Conservation (phyloP, 164 flowering plant genomes). For the Piper longum region DNA sequence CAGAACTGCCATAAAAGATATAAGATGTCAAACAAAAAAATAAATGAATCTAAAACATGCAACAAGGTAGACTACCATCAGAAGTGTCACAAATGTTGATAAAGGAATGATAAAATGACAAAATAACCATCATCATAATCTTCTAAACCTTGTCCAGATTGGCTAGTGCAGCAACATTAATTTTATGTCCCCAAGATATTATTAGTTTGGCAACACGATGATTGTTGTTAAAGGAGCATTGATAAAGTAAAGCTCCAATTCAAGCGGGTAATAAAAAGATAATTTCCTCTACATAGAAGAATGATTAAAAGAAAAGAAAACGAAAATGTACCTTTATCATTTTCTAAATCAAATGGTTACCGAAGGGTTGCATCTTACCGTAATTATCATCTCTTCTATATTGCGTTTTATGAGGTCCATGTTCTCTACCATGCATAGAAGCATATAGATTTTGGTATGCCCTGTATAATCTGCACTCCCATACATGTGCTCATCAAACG, state of each 20-base stretch:
- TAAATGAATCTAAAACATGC: background rate
- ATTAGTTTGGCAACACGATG: background rate
- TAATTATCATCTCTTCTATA: slow-evolving; percentile 91
- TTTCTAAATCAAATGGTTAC: background rate
- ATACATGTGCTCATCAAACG: slow-evolving; percentile 2
- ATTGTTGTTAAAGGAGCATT: no score
- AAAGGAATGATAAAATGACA: background rate
- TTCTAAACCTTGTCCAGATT: background rate
- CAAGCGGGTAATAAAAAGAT: no score
- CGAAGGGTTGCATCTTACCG: slow-evolving; percentile 30
- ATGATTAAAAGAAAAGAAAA: no score
- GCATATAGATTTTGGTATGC: slow-evolving; percentile 83
- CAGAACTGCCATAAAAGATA: slow-evolving; percentile 45
- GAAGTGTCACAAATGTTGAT: background rate
- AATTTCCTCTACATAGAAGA: no score
- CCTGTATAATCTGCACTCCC: slow-evolving; percentile 63
- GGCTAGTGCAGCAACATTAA: background rate
- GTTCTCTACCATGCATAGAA: slow-evolving; percentile 81
- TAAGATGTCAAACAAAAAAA: background rate
- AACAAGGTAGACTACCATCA: background rate
- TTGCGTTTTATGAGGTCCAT: slow-evolving; percentile 87
- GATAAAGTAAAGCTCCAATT: no score
- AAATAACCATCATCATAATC: background rate
- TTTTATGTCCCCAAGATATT: background rate
- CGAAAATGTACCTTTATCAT: background rate